Evolutionary conservation across 768 basidiomycete genomes (phyloP).

Genomic region (Clathrus columnatus): DNA sequence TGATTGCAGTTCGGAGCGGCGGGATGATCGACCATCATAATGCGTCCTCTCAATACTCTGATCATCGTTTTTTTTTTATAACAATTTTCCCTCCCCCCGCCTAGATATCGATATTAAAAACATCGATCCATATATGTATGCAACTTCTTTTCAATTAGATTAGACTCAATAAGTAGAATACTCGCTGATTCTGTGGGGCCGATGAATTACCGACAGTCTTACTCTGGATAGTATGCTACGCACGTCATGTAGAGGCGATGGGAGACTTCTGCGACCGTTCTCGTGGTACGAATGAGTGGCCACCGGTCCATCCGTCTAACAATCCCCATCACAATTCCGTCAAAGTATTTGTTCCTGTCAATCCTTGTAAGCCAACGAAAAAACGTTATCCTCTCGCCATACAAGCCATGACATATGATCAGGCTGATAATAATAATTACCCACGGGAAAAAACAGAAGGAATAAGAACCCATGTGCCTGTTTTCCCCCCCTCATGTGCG

Average conservation of each 20-base stretch:
- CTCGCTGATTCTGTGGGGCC: neutral
- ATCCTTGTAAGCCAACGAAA: too few relatives aligned
- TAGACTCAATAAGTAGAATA: too few relatives aligned
- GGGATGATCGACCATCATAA: neutral
- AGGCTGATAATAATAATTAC: too few relatives aligned
- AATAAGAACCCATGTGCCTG: neutral
- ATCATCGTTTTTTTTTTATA: neutral
- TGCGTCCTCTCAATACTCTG: neutral
- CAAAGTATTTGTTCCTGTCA: neutral
- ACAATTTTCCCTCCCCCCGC: neutral
- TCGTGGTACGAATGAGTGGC: neutral
- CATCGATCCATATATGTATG: neutral
- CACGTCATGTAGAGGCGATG: neutral
- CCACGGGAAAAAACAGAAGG: neutral
- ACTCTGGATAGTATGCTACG: neutral
- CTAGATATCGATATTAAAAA: neutral
- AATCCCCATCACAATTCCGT: neutral
- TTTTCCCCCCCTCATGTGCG: too few relatives aligned
- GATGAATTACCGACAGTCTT: neutral
- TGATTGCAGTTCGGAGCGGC: neutral
- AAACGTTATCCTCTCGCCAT: too few relatives aligned
- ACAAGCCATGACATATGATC: too few relatives aligned
- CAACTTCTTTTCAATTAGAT: neutral
- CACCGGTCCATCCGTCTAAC: too few relatives aligned
- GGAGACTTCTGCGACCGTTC: neutral